phyloP scores from a whole-genome alignment of 495 filamentous ascomycete genomes.

The Penicillium verhagenii region DNA sequence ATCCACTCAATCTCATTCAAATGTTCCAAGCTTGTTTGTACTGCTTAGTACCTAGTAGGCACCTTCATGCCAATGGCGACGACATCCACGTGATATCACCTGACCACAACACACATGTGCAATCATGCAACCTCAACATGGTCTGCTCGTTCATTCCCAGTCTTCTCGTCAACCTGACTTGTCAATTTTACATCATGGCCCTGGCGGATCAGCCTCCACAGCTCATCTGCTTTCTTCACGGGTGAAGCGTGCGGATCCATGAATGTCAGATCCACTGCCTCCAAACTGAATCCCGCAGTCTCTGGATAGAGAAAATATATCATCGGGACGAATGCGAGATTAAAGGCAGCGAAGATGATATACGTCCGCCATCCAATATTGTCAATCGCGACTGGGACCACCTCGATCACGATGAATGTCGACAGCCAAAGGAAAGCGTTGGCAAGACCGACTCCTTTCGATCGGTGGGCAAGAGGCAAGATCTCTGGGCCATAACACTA shows the following conservation, averaged over 20 bases:
- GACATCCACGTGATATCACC: too few relatives aligned
- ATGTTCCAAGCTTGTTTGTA: too few relatives aligned
- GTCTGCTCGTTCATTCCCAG: background rate
- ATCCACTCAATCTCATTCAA: too few relatives aligned
- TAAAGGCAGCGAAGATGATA: slow-evolving; percentile 39
- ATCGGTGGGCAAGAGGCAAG: slow-evolving; percentile 18
- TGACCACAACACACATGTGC: too few relatives aligned
- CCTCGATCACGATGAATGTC: slow-evolving; percentile 25
- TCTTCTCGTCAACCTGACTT: slow-evolving; percentile 3
- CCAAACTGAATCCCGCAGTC: slow-evolving; percentile 26
- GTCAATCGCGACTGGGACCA: slow-evolving; percentile 17
- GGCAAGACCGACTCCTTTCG: slow-evolving; percentile 20
- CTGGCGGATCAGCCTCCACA: slow-evolving; percentile 8
- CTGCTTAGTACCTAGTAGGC: too few relatives aligned
- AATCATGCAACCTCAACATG: slow-evolving; percentile 6
- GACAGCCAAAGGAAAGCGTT: slow-evolving; percentile 19
- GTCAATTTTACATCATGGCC: slow-evolving; percentile 14
- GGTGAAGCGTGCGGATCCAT: slow-evolving; percentile 11
- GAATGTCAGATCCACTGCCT: slow-evolving; percentile 26
- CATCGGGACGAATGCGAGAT: slow-evolving; percentile 34
- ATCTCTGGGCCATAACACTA: slow-evolving; percentile 25
- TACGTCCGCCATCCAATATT: slow-evolving; percentile 33
- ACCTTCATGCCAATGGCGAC: too few relatives aligned
- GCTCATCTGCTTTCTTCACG: slow-evolving; percentile 16
- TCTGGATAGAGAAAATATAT: slow-evolving; percentile 33